These are phyloP conservation scores for Panaeolus cyanescens DNA, from an alignment of 768 basidiomycete species.

Conservation along the genomic window DNA sequence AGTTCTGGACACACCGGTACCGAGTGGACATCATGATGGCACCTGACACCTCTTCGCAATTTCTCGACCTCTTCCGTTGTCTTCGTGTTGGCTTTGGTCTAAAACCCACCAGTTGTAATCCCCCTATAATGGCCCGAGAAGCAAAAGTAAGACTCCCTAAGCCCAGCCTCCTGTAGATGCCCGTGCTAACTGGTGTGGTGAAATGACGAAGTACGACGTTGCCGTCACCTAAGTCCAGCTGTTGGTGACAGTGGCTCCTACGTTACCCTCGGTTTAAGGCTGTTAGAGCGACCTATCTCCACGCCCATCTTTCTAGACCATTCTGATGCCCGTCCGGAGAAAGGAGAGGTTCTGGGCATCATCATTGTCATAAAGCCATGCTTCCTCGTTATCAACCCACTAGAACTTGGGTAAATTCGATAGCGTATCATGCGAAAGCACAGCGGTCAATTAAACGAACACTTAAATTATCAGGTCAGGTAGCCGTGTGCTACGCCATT, in stretches of 20 bases:
- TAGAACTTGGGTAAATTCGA: neutral
- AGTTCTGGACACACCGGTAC: neutral
- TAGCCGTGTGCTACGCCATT: no score
- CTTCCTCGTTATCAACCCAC: neutral
- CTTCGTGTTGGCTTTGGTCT: neutral
- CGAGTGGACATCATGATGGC: neutral
- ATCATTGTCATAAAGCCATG: neutral
- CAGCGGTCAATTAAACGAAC: neutral
- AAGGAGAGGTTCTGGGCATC: neutral
- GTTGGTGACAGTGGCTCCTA: no score
- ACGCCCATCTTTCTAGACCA: neutral
- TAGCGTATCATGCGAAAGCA: neutral
- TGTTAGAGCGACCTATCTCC: neutral
- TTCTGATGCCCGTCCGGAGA: neutral
- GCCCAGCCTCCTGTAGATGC: neutral
- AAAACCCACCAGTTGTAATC: neutral
- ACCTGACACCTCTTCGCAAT: neutral
- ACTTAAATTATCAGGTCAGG: neutral
- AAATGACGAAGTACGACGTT: no score
- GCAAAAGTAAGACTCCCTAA: neutral
- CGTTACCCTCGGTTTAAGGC: neutral
- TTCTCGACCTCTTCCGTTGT: neutral
- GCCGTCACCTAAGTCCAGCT: no score
- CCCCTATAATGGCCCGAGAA: neutral
- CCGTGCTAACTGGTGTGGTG: no score